Evolutionary conservation across 768 basidiomycete species (phyloP).

Genomic region (Cubamyces lactineus): DNA sequence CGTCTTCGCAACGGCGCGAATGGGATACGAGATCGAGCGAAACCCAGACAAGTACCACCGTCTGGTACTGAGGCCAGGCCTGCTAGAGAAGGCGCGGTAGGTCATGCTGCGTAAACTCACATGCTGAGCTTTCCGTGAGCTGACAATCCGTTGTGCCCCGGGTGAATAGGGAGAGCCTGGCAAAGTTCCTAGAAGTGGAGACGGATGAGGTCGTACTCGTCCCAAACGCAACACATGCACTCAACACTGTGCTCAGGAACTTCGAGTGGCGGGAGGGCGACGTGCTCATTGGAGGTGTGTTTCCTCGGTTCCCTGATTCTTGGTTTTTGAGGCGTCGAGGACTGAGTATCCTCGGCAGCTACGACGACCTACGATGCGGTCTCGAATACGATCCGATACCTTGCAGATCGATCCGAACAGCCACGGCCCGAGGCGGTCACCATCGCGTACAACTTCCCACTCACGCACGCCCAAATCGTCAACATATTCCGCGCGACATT

Average conservation of each 20-base stretch:
- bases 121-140: neutral
- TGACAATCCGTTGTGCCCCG: conserved; percentile 32
- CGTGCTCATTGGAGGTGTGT: conserved; percentile 50
- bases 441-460: conserved; percentile 57
- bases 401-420: conserved; percentile 49
- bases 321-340: neutral
- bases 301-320: neutral
- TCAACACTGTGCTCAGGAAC: conserved; percentile 70
- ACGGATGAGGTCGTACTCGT: conserved; percentile 63
- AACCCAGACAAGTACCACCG: conserved; percentile 30
- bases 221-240: conserved; percentile 62
- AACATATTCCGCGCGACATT: conserved; percentile 47
- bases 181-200: conserved; percentile 52
- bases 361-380: conserved; percentile 59
- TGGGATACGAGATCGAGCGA: conserved; percentile 20
- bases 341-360: conserved; percentile 14
- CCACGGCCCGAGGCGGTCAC: conserved; percentile 55
- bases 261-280: conserved; percentile 71
- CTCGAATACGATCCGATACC: conserved; percentile 50
- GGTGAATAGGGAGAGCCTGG: conserved; percentile 46
- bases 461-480: conserved; percentile 58
- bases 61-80: conserved; percentile 1
- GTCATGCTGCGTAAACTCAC: neutral
- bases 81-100: conserved; percentile 22
- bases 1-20: conserved; percentile 6